Evolutionary conservation across 73 alveolate species (phyloP).

Genomic region (Tetrahymena elliotti): DNA sequence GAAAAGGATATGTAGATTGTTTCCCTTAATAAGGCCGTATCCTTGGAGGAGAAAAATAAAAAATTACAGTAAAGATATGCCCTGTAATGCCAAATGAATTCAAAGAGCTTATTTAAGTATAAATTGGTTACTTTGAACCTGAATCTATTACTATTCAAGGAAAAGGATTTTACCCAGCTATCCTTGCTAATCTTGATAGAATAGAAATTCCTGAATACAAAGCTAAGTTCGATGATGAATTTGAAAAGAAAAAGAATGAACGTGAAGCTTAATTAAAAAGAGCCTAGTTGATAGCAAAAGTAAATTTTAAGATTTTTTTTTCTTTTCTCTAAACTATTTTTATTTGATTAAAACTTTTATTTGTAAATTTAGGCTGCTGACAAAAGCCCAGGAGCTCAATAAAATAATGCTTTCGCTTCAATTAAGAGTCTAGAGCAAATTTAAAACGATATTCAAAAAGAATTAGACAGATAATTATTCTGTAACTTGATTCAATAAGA

Average conservation of each 20-base stretch:
- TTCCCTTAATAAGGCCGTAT: conserved; percentile 78
- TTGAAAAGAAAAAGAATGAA: conserved; percentile 33
- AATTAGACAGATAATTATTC: conserved; percentile 52
- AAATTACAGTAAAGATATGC: conserved; percentile 79
- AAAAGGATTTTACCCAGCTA: conserved; percentile 93
- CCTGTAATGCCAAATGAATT: conserved; percentile 97
- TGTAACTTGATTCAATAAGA: conserved; percentile 51
- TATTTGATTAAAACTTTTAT: too few species aligned
- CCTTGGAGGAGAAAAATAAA: conserved; percentile 87
- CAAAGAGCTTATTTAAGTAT: conserved; percentile 88
- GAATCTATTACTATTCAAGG: conserved; percentile 89
- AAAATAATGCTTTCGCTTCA: not conserved
- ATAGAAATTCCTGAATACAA: conserved; percentile 76
- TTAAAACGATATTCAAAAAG: conserved; percentile 51
- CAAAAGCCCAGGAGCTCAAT: not conserved
- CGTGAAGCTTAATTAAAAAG: conserved; percentile 14
- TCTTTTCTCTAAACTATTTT: not conserved
- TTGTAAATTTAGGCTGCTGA: not conserved
- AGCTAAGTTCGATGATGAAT: conserved; percentile 68
- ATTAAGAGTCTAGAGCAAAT: not conserved
- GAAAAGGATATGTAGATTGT: conserved; percentile 91
- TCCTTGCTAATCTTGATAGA: conserved; percentile 81
- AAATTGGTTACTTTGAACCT: conserved; percentile 96
- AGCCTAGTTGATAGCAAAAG: conserved; percentile 19
- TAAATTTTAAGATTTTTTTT: not conserved